A percentile compares a stretch with the other conserved stretches of the same genome.
Evolutionary conservation across 768 basidiomycete genomes (phyloP).

Genomic region (Filobasidium floriforme): DNA sequence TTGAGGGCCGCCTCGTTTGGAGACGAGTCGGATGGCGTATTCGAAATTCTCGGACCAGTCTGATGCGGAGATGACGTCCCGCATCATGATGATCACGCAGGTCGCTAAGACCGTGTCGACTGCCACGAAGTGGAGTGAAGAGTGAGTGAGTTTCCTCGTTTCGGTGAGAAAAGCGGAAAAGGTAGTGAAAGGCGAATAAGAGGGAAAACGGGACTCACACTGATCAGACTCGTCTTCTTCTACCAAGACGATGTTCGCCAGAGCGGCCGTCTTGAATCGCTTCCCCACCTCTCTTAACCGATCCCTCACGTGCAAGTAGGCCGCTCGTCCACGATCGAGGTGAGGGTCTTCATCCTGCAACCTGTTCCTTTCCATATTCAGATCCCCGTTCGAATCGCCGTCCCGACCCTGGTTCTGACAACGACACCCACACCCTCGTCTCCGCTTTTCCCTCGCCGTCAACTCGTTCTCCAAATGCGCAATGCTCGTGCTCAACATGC

Average conservation of each 20-base stretch:
- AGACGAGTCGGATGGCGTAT: constrained; percentile 32
- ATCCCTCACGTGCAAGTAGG: neutral
- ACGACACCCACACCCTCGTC: neutral
- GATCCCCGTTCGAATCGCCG: neutral
- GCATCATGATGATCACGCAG: constrained; percentile 30
- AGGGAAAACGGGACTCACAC: constrained; percentile 8
- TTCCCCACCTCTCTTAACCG: neutral
- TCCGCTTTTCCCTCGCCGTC: constrained; percentile 10
- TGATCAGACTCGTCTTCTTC: constrained; percentile 25
- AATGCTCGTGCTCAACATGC: constrained; percentile 30
- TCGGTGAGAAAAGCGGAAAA: too few species aligned
- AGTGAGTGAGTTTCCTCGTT: too few species aligned
- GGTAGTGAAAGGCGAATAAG: too few species aligned
- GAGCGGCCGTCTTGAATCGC: constrained; percentile 10
- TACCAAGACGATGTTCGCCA: constrained; percentile 13
- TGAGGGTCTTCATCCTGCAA: neutral
- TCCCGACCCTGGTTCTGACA: neutral
- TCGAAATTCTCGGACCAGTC: constrained; percentile 34
- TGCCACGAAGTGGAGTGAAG: too few species aligned
- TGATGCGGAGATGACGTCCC: constrained; percentile 35
- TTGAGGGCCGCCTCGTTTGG: constrained; percentile 33
- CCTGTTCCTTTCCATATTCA: neutral
- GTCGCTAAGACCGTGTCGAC: constrained; percentile 31
- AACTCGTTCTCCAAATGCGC: constrained; percentile 28
- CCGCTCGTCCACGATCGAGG: neutral